phyloP scores from a whole-genome alignment of 768 basidiomycete species.

The Boletales sp. region DNA sequence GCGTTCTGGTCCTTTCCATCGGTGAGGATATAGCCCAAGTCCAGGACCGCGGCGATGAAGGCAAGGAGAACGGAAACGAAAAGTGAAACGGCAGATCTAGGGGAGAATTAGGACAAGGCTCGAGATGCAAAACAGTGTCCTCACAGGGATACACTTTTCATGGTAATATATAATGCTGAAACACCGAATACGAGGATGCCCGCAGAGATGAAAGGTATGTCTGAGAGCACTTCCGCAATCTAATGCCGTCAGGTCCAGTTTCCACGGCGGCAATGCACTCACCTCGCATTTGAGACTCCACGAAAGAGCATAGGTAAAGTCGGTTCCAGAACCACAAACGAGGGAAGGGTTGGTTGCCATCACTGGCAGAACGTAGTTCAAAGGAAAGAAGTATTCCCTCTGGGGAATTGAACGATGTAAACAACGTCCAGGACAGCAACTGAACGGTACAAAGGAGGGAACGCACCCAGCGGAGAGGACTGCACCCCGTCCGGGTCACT shows the following conservation, averaged over 20 bases:
- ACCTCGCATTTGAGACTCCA: conserved; percentile 45
- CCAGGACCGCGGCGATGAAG: conserved; percentile 61
- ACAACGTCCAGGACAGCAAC: neutral
- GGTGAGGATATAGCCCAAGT: conserved; percentile 53
- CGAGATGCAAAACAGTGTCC: conserved; percentile 19
- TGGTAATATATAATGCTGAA: conserved; percentile 51
- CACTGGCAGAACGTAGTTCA: conserved; percentile 6
- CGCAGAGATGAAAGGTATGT: conserved; percentile 64
- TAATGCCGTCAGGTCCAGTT: conserved; percentile 22
- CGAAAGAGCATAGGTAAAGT: conserved; percentile 29
- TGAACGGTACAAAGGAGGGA: neutral
- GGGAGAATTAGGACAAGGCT: neutral
- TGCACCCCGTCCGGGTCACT: neutral
- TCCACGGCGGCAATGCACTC: conserved; percentile 21
- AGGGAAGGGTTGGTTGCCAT: conserved; percentile 16
- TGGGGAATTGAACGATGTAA: conserved; percentile 1
- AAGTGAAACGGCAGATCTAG: conserved; percentile 48
- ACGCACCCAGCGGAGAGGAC: neutral
- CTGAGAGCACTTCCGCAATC: conserved; percentile 55
- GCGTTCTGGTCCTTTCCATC: conserved; percentile 30
- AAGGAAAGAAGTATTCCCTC: conserved; percentile 15
- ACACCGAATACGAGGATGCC: conserved; percentile 64
- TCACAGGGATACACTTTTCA: conserved; percentile 51
- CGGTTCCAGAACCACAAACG: conserved; percentile 8
- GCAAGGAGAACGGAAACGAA: conserved; percentile 55